Conservation (phyloP, 2,329 filamentous ascomycete genomes). For the Penicillium sp. region DNA sequence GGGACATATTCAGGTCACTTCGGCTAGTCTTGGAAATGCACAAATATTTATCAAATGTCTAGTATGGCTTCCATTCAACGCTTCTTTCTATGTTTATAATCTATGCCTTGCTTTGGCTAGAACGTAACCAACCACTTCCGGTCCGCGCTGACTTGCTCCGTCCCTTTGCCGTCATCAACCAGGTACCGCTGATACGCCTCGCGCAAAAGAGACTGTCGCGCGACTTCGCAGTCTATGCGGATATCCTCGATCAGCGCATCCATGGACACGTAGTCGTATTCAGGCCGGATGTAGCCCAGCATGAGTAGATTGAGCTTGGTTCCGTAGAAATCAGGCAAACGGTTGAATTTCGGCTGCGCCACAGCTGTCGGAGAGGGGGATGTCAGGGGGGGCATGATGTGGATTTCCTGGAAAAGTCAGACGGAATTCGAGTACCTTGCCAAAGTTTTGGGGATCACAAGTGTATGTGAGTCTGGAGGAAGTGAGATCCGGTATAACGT, state of each 20-base stretch:
- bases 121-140: conserved; percentile 39
- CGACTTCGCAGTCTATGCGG: conserved; percentile 80
- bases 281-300: conserved; percentile 82
- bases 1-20: neutral
- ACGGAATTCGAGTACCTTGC: neutral
- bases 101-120: neutral
- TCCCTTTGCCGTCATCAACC: conserved; percentile 28
- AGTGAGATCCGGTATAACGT: conserved; percentile 21
- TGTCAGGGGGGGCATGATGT: conserved; percentile 74
- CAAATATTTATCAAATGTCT: neutral
- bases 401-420: conserved; percentile 62
- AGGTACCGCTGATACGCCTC: conserved; percentile 55
- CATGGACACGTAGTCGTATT: conserved; percentile 80
- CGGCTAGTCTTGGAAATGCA: no score
- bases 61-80: neutral
- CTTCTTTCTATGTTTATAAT: neutral
- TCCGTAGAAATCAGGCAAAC: conserved; percentile 75
- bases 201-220: conserved; percentile 67
- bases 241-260: conserved; percentile 89
- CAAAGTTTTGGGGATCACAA: no score
- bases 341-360: conserved; percentile 35
- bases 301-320: conserved; percentile 75
- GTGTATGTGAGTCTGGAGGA: neutral
- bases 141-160: conserved; percentile 30
- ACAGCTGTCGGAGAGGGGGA: conserved; percentile 35